Base-by-base conservation (phyloP, 1,139 yeast genomes). In the Pichia kudriavzevii region DNA sequence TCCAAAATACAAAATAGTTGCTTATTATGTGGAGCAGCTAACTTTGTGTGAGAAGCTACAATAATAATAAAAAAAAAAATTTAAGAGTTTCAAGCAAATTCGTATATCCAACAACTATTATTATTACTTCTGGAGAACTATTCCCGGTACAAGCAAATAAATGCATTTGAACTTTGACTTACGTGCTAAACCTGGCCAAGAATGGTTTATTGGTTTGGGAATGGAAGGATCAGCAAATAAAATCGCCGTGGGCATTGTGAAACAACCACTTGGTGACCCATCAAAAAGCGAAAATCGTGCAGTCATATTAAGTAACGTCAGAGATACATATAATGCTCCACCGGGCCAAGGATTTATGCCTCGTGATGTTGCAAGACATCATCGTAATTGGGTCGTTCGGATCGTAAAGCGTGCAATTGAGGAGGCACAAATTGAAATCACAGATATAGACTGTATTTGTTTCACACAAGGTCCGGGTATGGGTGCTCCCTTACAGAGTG, bases 391-490 rank as follows among this genome's bases (percentile, higher is more conserved):
- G 96, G 93, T 78, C n/a, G 88, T 83, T 1, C 61, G 97, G 37
- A 62, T 88, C 25, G 75, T 85, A 32, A 77, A 75, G 48, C 54
- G 53, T 26, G 83, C 97, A 0, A 55, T 91, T 35, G 56, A 55
- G 3, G 91, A 79, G 28, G 80, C 95, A 3, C 57, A 61, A 0
- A 55, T 85, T n/a, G 37, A 47, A 3, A 68, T 70, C 0, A 34
- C 54, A 2, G 93, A 85, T 34, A 60, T 91, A 19, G 95, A 88
- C 58, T 87, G 94, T 49, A 82, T 91, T 36, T 87, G 96, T 57
- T 91, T 88, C 57, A 91, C 97, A 2, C 94, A 83, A 58, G 99
- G 98, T 4, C 98, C 98, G 0, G 99, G 99, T 2, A 93, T 91
- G 98, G 99, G 98, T 3, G 97, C 97, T 1, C 99, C 98, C 1